Evolutionary conservation across 2,329 filamentous ascomycete genomes (phyloP).

Genomic region (Fusarium fracticaudum): DNA sequence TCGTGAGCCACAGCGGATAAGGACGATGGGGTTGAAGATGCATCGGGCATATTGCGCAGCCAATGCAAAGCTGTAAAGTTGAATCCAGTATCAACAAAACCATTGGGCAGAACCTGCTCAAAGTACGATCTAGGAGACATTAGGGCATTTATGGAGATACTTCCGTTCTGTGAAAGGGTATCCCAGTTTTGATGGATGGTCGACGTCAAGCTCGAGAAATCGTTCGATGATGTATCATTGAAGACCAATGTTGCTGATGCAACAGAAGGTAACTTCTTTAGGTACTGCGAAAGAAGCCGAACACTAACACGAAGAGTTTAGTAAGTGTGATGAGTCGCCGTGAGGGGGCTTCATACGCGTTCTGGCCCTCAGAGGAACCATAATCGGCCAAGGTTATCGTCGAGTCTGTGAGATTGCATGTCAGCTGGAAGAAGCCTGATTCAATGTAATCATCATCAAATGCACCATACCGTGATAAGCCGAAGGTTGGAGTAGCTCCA

Average conservation of each 20-base stretch:
- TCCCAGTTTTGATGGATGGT: not conserved
- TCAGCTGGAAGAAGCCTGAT: rapidly evolving
- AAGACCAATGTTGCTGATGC: not conserved
- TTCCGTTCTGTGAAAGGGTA: not conserved
- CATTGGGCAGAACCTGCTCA: not conserved
- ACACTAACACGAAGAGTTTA: not conserved
- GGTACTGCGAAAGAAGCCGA: not conserved
- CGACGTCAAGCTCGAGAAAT: not conserved
- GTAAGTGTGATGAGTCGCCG: rapidly evolving
- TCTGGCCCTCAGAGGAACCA: not conserved
- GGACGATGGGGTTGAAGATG: not conserved
- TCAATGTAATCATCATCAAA: rapidly evolving
- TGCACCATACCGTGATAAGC: rapidly evolving
- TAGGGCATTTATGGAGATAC: not conserved
- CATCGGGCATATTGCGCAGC: not conserved
- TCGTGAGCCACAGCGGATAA: not conserved
- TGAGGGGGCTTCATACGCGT: not conserved
- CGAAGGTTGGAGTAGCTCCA: rapidly evolving
- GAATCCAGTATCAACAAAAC: not conserved
- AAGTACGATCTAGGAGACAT: not conserved
- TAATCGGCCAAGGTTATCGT: not conserved
- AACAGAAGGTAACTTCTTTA: rapidly evolving
- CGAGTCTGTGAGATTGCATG: rapidly evolving
- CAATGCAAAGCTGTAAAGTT: not conserved
- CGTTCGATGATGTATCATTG: not conserved